Evolutionary conservation across 2,329 filamentous ascomycete genomes (phyloP).

Genomic region (Cordyceps tenuipes): DNA sequence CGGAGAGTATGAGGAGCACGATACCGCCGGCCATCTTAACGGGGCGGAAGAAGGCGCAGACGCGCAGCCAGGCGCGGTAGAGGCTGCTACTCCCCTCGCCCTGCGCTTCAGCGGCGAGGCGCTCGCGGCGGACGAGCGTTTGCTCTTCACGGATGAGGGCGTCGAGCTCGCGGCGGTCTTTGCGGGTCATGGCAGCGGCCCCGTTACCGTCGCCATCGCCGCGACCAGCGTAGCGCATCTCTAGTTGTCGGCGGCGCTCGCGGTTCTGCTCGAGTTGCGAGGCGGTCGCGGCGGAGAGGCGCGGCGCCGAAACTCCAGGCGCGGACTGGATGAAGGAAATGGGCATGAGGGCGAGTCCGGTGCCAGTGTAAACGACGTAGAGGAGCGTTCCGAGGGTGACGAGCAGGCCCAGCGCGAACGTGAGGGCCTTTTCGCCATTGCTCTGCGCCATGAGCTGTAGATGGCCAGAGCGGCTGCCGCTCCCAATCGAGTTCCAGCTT

Average conservation of each 20-base stretch:
- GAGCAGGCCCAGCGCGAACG: slow-evolving; percentile 81
- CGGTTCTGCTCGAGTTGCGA: slow-evolving; percentile 79
- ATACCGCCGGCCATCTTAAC: slow-evolving; percentile 82
- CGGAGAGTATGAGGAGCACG: slow-evolving; percentile 61
- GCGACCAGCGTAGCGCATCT: slow-evolving; percentile 72
- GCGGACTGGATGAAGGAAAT: slow-evolving; percentile 88
- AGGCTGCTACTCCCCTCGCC: slow-evolving; percentile 70
- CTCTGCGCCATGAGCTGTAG: slow-evolving; percentile 69
- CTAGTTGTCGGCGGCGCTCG: slow-evolving; percentile 85
- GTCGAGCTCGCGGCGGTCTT: slow-evolving; percentile 84
- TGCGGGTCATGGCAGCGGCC: slow-evolving; percentile 51
- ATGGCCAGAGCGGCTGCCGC: slow-evolving; percentile 84
- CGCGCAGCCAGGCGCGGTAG: slow-evolving; percentile 68
- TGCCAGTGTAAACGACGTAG: slow-evolving; percentile 81
- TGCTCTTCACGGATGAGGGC: slow-evolving; percentile 82
- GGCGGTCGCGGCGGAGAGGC: slow-evolving; percentile 66
- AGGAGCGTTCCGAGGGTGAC: slow-evolving; percentile 79
- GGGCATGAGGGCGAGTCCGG: slow-evolving; percentile 81
- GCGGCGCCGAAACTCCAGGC: slow-evolving; percentile 74
- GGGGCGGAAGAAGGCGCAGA: slow-evolving; percentile 75
- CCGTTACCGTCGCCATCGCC: slow-evolving; percentile 47
- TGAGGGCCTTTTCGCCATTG: slow-evolving; percentile 84
- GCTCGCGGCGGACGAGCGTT: slow-evolving; percentile 80
- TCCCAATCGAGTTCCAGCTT: slow-evolving; percentile 33
- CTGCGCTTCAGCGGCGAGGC: slow-evolving; percentile 72